These are phyloP conservation scores for Vigna angularis DNA, from an alignment of 306 rosid genomes.

Conservation along the genomic window DNA sequence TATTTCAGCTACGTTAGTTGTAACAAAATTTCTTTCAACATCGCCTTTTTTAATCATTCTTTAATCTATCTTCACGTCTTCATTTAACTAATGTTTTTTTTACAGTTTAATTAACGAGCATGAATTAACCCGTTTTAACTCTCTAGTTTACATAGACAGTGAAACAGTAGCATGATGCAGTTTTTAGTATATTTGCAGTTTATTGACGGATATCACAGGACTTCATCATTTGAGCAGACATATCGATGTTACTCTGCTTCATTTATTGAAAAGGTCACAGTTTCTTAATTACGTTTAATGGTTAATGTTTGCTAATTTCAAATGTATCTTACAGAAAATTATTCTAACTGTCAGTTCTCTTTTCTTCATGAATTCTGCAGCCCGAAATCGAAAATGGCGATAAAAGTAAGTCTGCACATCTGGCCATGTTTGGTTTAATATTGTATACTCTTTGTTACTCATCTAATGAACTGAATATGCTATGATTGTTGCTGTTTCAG, in stretches of 20 bases:
- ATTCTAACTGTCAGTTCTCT: constrained; percentile 40
- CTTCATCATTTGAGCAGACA: constrained; percentile 91
- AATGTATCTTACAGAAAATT: not conserved
- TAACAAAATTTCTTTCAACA: not conserved
- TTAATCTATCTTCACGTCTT: too few relatives aligned
- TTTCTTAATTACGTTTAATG: constrained; percentile 8
- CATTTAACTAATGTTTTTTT: not conserved
- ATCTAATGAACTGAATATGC: constrained; percentile 34
- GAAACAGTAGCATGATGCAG: not conserved
- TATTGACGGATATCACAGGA: constrained; percentile 82
- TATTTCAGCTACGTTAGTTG: not conserved
- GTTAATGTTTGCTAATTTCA: constrained; percentile 1
- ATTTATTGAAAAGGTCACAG: constrained; percentile 90
- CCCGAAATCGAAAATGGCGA: constrained; percentile 96
- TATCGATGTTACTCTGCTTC: constrained; percentile 96
- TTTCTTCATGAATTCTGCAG: constrained; percentile 59
- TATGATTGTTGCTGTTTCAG: constrained; percentile 55
- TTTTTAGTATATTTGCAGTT: constrained; percentile 50
- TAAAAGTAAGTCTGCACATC: constrained; percentile 71
- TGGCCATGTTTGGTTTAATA: constrained; percentile 37
- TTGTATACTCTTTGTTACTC: constrained; percentile 1
- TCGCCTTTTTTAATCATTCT: not conserved
- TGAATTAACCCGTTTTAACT: not conserved
- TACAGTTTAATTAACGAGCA: not conserved
- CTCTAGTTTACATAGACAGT: not conserved